Evolutionary conservation across 768 basidiomycete genomes (phyloP), one percentile per base, ranked within the genome.

Genomic region (Mrakia blollopis): DNA sequence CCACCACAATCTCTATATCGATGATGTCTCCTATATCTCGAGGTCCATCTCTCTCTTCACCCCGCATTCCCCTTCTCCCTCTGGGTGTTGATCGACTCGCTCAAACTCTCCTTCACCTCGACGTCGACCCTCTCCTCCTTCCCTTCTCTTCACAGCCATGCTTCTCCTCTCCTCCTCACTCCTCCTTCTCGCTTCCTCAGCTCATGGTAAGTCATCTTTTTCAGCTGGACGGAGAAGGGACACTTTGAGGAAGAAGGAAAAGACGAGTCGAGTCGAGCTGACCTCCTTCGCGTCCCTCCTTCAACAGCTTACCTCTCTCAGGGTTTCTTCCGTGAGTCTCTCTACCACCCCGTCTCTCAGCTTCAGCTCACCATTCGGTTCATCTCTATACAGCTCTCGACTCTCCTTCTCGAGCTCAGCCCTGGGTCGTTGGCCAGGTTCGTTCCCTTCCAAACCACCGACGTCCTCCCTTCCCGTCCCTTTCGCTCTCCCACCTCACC

Each of bases 261-360:
- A 47, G 8, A 14, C 6, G 47, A 50, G 7, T 50, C 60, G 60
- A 21, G 21, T 5, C 54, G n/a, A 61, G 60, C 60, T 61, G n/a
- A n/a, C n/a, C 32, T 4, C 62, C 16, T 62, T 16, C 61, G n/a
- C 32, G 28, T 62, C 61, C 2, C 16, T 9, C 25, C 44, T 41
- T 41, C 44, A 35, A 35, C 62, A 37, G 62, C 30, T 63, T 37
- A 32, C 16, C 62, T 63, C 62, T 63, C 62, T 6, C 62, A 63
- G 35, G 62, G 62, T 16, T 63, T 63, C 62, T 63, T 63, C 11
- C 62, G 62, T 63, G 62, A 63, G 62, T 28, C 60, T 21, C 25
- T 5, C 5, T 28, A 63, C 62, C 2, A 2, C 21, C 47, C 21
- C 14, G 18, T 21, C 3, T 2, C 1, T 37, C 0, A 63, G n/a